Percentiles rank a stretch among this genome's conserved stretches.
These are phyloP conservation scores for Pilobolus umbonatus DNA, from an alignment of 192 early-diverging fungal genomes.

Conservation along the genomic window DNA sequence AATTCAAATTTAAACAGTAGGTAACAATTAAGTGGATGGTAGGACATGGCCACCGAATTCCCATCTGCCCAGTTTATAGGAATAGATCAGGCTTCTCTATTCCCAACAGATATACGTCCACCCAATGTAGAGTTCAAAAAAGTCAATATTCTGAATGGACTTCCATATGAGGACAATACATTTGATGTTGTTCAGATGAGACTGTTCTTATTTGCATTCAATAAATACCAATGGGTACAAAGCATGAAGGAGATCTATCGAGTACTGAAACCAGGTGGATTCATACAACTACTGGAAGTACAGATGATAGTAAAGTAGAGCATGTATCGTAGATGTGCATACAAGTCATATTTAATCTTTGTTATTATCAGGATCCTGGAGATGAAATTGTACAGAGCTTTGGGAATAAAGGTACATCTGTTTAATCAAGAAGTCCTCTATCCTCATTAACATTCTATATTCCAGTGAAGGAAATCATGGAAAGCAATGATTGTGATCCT, in stretches of 20 bases:
- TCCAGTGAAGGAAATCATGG: no score
- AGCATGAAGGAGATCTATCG: conserved; percentile 19
- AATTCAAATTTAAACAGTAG: conserved; percentile 7
- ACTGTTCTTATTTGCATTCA: conserved; percentile 13
- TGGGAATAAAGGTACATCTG: neutral
- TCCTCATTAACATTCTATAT: no score
- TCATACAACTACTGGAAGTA: conserved; percentile 24
- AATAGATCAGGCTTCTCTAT: conserved; percentile 5
- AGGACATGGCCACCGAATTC: conserved; percentile 10
- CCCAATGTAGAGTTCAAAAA: conserved; percentile 20
- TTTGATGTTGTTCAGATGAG: conserved; percentile 34
- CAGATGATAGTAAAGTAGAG: conserved; percentile 20
- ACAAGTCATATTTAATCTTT: neutral
- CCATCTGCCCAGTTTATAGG: conserved; percentile 11
- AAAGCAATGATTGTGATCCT: neutral
- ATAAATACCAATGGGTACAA: conserved; percentile 11
- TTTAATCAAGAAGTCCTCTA: neutral
- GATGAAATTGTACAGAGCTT: conserved; percentile 4
- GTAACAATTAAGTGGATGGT: conserved; percentile 2
- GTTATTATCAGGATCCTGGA: conserved; percentile 10
- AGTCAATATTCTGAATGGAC: conserved; percentile 15
- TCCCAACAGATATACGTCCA: conserved; percentile 22
- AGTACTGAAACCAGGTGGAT: conserved; percentile 26
- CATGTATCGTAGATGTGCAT: neutral
- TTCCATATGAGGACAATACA: conserved; percentile 19